phyloP scores from a whole-genome alignment of 371 early-diverging fungal genomes.

The Coemansia sp. region DNA sequence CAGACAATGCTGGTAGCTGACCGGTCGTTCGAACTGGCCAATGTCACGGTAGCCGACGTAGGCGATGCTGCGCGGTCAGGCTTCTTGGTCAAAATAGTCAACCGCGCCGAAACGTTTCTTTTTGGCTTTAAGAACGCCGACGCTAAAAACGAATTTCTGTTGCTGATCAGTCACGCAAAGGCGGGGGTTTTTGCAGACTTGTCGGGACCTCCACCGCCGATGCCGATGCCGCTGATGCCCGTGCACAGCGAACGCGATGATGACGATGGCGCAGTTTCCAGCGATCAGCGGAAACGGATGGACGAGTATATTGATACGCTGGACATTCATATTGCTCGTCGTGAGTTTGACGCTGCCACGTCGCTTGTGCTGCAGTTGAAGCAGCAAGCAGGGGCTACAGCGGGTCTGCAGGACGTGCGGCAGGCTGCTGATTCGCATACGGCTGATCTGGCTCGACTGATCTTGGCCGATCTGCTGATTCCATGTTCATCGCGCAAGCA shows the following conservation, averaged over 20 bases:
- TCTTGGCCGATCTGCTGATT: slow-evolving; percentile 75
- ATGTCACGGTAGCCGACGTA: slow-evolving; percentile 78
- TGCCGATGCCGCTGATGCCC: background rate
- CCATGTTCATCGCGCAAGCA: slow-evolving; percentile 77
- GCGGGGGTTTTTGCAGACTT: slow-evolving; percentile 29
- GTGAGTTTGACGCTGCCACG: slow-evolving; percentile 84
- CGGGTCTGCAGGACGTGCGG: slow-evolving; percentile 56
- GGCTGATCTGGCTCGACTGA: slow-evolving; percentile 61
- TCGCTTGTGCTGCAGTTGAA: slow-evolving; percentile 56
- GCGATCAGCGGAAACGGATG: slow-evolving; percentile 2
- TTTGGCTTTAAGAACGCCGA: slow-evolving; percentile 72
- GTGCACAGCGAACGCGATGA: background rate
- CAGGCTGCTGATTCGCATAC: slow-evolving; percentile 66
- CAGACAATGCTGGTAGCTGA: slow-evolving; percentile 77
- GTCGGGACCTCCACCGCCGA: slow-evolving; percentile 8
- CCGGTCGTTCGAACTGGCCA: slow-evolving; percentile 70
- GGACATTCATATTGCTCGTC: slow-evolving; percentile 83
- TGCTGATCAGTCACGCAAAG: slow-evolving; percentile 65
- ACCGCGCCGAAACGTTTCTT: slow-evolving; percentile 72
- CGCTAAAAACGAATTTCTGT: slow-evolving; percentile 70
- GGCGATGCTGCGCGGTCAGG: slow-evolving; percentile 73
- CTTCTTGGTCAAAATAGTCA: slow-evolving; percentile 69
- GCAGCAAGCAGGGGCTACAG: slow-evolving; percentile 51
- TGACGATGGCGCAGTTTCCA: background rate
- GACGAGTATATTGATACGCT: slow-evolving; percentile 69